These are phyloP conservation scores for Heliosperma pusillum DNA, from an alignment of 148 eudicot genomes.

Conservation along the genomic window DNA sequence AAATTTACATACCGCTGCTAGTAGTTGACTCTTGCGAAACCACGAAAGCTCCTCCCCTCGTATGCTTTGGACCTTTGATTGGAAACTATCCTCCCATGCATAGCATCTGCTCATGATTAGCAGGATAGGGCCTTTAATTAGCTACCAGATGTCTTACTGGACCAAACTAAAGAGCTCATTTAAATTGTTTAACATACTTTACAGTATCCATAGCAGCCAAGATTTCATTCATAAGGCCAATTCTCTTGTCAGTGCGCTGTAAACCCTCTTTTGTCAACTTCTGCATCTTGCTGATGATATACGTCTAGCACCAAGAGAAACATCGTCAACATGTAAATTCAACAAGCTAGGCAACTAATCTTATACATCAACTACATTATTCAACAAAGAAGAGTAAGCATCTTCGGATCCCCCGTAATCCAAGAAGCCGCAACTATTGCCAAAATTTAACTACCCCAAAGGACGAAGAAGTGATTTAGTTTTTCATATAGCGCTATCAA, in stretches of 20 bases:
- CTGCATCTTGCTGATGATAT: slow-evolving; percentile 30
- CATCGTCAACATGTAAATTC: not conserved
- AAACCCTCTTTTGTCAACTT: slow-evolving; percentile 31
- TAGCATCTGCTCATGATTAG: slow-evolving; percentile 62
- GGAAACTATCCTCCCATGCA: slow-evolving; percentile 97
- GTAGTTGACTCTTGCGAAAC: slow-evolving; percentile 78
- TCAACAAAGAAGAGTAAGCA: not conserved
- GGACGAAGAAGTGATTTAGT: not conserved
- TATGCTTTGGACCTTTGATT: slow-evolving; percentile 67
- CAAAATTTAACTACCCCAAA: not conserved
- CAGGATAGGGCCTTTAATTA: slow-evolving; percentile 6
- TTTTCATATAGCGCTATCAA: not conserved
- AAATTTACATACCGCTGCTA: slow-evolving; percentile 70
- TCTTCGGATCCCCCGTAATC: not conserved
- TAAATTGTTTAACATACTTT: slow-evolving; percentile 50
- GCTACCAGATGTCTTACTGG: not conserved
- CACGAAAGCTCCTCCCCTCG: slow-evolving; percentile 83
- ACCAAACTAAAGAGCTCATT: not conserved
- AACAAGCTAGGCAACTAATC: not conserved
- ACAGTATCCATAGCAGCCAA: slow-evolving; percentile 97
- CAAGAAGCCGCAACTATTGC: not conserved
- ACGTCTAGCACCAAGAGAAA: slow-evolving; percentile 17
- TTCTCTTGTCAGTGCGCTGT: slow-evolving; percentile 58
- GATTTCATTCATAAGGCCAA: slow-evolving; percentile 96
- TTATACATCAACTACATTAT: not conserved